Percentiles rank a stretch among this genome's conserved stretches.
phyloP scores from a whole-genome alignment of 805 yeast species.

The Yamadazyma nakazawae region DNA sequence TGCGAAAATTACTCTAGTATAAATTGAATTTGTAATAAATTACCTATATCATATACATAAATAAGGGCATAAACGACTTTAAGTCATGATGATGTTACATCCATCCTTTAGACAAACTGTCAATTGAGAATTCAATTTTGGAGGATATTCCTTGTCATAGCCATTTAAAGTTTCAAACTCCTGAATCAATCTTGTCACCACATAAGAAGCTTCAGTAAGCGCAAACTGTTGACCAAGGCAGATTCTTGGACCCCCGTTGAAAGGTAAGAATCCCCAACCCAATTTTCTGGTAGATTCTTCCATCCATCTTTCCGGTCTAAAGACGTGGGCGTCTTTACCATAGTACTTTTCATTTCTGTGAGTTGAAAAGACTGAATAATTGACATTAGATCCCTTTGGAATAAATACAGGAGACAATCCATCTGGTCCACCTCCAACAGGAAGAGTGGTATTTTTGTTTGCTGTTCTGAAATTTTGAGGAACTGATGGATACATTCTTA shows the following conservation, averaged over 20 bases:
- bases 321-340: conserved; percentile 33
- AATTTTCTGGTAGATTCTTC: conserved; percentile 27
- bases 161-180: conserved; percentile 17
- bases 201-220: conserved; percentile 51
- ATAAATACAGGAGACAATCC: conserved; percentile 21
- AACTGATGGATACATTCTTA: conserved; percentile 36
- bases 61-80: background rate
- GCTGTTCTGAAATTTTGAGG: conserved; percentile 29
- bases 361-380: conserved; percentile 18
- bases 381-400: conserved; percentile 19
- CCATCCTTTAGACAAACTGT: conserved; percentile 27
- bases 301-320: conserved; percentile 40
- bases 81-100: conserved; percentile 12
- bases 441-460: conserved; percentile 28
- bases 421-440: conserved; percentile 32
- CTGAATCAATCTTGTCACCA: conserved; percentile 32
- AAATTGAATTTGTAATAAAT: background rate
- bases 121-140: conserved; percentile 26
- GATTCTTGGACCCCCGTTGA: conserved; percentile 55
- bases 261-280: conserved; percentile 51
- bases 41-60: background rate
- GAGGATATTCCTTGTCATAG: conserved; percentile 23
- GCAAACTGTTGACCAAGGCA: conserved; percentile 58
- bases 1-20: background rate
- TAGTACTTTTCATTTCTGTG: conserved; percentile 23